Base-by-base conservation (phyloP, 345 rosid genomes). In the Triadica sebifera region DNA sequence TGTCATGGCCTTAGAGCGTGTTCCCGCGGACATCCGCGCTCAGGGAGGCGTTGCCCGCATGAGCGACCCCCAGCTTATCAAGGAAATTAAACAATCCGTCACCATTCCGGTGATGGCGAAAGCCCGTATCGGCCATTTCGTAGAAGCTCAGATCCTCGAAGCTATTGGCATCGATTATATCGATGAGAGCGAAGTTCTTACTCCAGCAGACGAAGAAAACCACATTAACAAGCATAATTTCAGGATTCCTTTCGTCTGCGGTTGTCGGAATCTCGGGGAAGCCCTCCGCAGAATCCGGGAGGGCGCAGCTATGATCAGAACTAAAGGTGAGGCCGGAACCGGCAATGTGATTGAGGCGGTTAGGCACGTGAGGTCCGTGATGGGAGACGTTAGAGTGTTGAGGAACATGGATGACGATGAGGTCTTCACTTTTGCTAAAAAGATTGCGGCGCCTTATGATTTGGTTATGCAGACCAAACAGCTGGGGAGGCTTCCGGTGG, bases 181-280 rank as follows among this genome's bases (percentile, higher is more conserved):
- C 12, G 96, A 92, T 77, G 96, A 90, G 83, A 89, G 96, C 67
- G 93, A 92, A 73, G 96, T 87, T 0, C 82, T 92, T 12, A 88
- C 97, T 6, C 83, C 8, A 0, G 93, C 96, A 19, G 96, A 92
- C 70, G 97, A 92, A 17, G 96, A 90, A 0, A 73, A 92, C 72
- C 93, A 90, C 73, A 92, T 89, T 74, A 90, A 92, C 85, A 92
- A 92, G 57, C 93, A 92, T 55, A 92, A 92, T 25, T 92, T 90
- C 82, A 73, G 88, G 41, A 83, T 89, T 61, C 97, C 97, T 3
- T 92, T 93, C 70, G 97, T 93, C 5, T 92, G 97, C 46, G 95
- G 93, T 1, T 92, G 95, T 79, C 82, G 97, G 38, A 92, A 90
- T 46, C 80, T 92, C 39, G 97, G 97, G 6, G 95, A 92, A 68